Evolutionary conservation across 2,329 filamentous ascomycete species (phyloP), one percentile per base, ranked within the genome.

Genomic region (Zymoseptoria tritici): DNA sequence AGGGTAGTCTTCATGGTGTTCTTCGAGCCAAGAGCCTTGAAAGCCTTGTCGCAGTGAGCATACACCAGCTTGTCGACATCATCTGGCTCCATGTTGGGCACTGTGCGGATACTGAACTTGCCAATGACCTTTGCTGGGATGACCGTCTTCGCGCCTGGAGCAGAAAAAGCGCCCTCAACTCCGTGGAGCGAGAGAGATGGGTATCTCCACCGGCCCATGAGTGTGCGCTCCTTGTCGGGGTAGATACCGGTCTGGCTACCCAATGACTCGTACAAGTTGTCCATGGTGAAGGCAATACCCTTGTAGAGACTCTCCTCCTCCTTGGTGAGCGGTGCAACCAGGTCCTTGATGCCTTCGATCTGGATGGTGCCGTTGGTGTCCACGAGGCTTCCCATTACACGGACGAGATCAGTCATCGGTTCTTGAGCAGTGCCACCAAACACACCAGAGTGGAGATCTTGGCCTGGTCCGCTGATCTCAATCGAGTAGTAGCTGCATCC

Each of bases 401-500:
- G 85, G 61, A 94, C 85, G 56, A 99, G 80, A 74, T 99, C 94
- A 19, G 93, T 97, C 94, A 99, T 99, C 66, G 94, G 94, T 80
- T 99, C 94, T 75, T 97, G 93, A 7, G 91, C 91, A 54, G 92
- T 93, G 66, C 94, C 94, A 67, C 94, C 94, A 73, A 97, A 99
- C 50, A 99, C 93, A 75, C 94, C 94, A 71, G 90, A 95, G 82
- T 99, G 94, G 63, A 99, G 82, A 75, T 99, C 94, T 67, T 93
- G 90, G 49, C 87, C 94, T 9, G 94, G 94, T 0, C 94, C 94
- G 8, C 89, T 91, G 64, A 99, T 81, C 77, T 94, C 89, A 67
- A 99, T 78, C 56, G 88, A 90, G 81, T 97, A 99, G 83, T 99
- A 99, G 81, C 95, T 97, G 85, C 90, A 95, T 57, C 94, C 94